phyloP scores from a whole-genome alignment of 2,329 filamentous ascomycete species.

The Ophiostoma novo-ulmi region DNA sequence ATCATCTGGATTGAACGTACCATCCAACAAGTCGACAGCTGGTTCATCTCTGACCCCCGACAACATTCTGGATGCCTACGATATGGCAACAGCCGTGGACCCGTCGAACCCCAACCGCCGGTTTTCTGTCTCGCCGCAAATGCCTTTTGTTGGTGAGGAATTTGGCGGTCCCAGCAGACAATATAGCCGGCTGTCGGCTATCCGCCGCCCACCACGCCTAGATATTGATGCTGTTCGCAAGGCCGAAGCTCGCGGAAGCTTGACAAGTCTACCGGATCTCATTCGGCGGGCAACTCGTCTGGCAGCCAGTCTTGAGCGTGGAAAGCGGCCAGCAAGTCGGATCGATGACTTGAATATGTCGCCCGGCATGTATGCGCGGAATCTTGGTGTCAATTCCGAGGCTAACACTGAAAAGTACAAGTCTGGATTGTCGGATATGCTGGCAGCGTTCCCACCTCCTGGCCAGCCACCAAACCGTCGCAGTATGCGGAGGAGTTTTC shows the following conservation, averaged over 20 bases:
- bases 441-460: slow-evolving; percentile 60
- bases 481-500: slow-evolving; percentile 43
- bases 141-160: slow-evolving; percentile 26
- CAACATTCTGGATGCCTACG: slow-evolving; percentile 47
- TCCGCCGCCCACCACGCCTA: slow-evolving; percentile 64
- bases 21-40: slow-evolving; percentile 29
- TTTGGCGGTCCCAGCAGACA: slow-evolving; percentile 28
- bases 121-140: slow-evolving; percentile 28
- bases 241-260: slow-evolving; percentile 77
- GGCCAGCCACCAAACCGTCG: slow-evolving; percentile 41
- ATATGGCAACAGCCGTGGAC: slow-evolving; percentile 45
- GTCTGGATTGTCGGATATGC: slow-evolving; percentile 58
- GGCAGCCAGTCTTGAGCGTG: slow-evolving; percentile 81
- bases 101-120: slow-evolving; percentile 34
- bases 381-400: slow-evolving; percentile 23
- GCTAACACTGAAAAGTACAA: slow-evolving; percentile 42
- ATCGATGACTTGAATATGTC: slow-evolving; percentile 51
- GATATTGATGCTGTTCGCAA: slow-evolving; percentile 77
- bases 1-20: slow-evolving; percentile 27
- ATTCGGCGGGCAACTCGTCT: slow-evolving; percentile 83
- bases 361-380: slow-evolving; percentile 35
- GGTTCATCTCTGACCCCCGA: slow-evolving; percentile 39
- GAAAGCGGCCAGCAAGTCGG: slow-evolving; percentile 59
- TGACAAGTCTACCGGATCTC: slow-evolving; percentile 87
- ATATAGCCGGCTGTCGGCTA: slow-evolving; percentile 49